phyloP scores from a whole-genome alignment of 2,329 filamentous ascomycete species.

The Fonsecaea multimorphosa region DNA sequence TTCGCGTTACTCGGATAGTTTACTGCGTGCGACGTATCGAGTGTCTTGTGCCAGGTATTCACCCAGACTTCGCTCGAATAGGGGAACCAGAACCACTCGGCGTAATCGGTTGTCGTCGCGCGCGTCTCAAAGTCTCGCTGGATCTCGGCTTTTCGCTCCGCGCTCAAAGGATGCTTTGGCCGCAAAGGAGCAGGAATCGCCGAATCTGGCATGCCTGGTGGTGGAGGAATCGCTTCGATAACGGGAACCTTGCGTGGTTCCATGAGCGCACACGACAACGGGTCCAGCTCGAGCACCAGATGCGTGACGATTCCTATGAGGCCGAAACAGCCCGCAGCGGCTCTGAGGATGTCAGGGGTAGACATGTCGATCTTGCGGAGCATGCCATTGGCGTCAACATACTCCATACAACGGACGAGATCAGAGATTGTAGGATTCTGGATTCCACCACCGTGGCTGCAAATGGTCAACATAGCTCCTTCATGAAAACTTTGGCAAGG shows the following conservation, averaged over 20 bases:
- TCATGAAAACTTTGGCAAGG: not conserved
- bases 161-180: constrained; percentile 25
- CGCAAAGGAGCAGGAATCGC: constrained; percentile 31
- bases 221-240: constrained; percentile 35
- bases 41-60: constrained; percentile 53
- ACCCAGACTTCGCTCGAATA: constrained; percentile 55
- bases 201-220: constrained; percentile 30
- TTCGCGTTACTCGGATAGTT: constrained; percentile 33
- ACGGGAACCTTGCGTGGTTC: constrained; percentile 49
- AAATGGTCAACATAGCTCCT: constrained; percentile 36
- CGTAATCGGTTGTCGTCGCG: constrained; percentile 52
- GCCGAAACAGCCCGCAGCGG: constrained; percentile 55
- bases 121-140: constrained; percentile 49
- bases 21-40: constrained; percentile 24
- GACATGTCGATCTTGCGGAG: constrained; percentile 46
- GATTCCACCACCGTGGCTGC: constrained; percentile 57
- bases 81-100: constrained; percentile 61
- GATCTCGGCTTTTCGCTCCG: constrained; percentile 32
- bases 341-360: constrained; percentile 48
- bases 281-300: constrained; percentile 55
- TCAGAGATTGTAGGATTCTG: constrained; percentile 54
- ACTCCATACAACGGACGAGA: constrained; percentile 56
- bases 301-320: constrained; percentile 58
- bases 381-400: constrained; percentile 54
- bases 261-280: constrained; percentile 57